Evolutionary conservation across 345 rosid genomes (phyloP), one percentile per base, ranked within the genome.

Genomic region (Acer negundo): DNA sequence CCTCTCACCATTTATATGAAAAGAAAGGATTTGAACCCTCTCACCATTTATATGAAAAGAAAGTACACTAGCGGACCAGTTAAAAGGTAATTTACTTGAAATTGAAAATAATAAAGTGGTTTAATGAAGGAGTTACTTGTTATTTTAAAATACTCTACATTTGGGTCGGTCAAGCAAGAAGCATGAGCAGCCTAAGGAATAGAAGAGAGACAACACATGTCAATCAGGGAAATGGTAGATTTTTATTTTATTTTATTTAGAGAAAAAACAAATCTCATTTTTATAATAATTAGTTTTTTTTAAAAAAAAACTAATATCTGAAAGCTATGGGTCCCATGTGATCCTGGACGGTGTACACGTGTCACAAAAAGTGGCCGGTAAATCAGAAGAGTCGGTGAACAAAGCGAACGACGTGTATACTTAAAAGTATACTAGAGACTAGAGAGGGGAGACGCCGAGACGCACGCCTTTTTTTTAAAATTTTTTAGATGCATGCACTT

Each of bases 321-420:
- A 80, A 58, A 58, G 20, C 17, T 46, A 53, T 2, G 58, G 55
- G 77, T 28, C 73, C 53, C 63, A 59, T 20, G 26, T 59, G 13
- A n/a, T 20, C 11, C 17, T 49, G 11, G 66, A 9, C 22, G 10
- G 64, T 40, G 62, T 35, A 47, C 23, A 55, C 1, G 51, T 75
- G 79, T 59, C 72, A 70, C 67, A 74, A 74, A 55, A 72, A 15
- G 56, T 0, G n/a, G 58, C 46, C 11, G 2, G 28, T 23, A 24
- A 70, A 62, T 49, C 49, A 31, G 10, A 69, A 61, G 74, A 35
- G 79, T 61, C 70, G 74, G 83, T 61, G 59, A 66, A 77, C 76
- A 70, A 80, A 75, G 11, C 10, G 64, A 23, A 72, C 49, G 78
- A 79, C 75, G 82, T 79, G 78, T 64, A 15, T 10, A 6, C 10